A percentile compares a stretch with the other conserved stretches of the same genome.
These are phyloP conservation scores for Eucalyptus melliodora DNA, from an alignment of 345 rosid species.

Conservation along the genomic window DNA sequence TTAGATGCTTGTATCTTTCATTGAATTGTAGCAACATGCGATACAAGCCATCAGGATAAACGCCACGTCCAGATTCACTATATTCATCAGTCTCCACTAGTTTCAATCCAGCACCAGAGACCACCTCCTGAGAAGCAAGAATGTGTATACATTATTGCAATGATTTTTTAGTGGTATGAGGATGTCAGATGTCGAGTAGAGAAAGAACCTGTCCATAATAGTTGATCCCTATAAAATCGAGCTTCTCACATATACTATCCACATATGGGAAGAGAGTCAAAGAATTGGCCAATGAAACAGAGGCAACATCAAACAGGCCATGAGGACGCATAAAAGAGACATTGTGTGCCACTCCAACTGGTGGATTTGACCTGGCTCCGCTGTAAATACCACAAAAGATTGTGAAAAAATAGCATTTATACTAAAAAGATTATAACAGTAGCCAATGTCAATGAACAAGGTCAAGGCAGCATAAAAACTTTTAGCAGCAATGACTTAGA, in stretches of 20 bases:
- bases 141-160: not conserved
- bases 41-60: constrained; percentile 88
- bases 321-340: constrained; percentile 88
- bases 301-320: constrained; percentile 82
- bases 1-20: constrained; percentile 72
- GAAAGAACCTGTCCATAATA: constrained; percentile 83
- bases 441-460: not conserved
- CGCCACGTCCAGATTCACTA: constrained; percentile 97
- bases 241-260: constrained; percentile 58
- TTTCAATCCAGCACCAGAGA: constrained; percentile 69
- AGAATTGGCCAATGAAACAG: constrained; percentile 65
- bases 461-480: not conserved
- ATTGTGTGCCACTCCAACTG: constrained; percentile 87
- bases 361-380: not conserved
- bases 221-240: constrained; percentile 91
- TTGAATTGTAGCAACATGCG: constrained; percentile 69
- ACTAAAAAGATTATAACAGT: not conserved
- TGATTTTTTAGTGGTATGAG: not conserved
- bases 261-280: constrained; percentile 63
- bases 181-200: not conserved
- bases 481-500: not conserved
- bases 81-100: constrained; percentile 89
- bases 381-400: not conserved
- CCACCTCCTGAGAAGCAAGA: constrained; percentile 55
- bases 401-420: not conserved